Evolutionary conservation across 148 eudicot species (phyloP).

Genomic region (Silene uniflora): DNA sequence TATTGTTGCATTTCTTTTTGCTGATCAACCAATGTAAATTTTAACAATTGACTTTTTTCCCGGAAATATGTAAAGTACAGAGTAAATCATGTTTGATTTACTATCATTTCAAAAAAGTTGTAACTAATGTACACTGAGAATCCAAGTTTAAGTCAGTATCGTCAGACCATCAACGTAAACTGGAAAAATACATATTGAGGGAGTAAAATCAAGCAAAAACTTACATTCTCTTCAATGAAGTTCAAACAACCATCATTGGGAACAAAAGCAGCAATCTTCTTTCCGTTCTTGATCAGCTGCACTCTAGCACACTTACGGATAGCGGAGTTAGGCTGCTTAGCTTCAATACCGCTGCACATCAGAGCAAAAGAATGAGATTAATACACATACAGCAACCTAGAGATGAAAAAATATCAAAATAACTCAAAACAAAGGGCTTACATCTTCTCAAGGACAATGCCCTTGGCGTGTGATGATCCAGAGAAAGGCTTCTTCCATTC

Average conservation of each 20-base stretch:
- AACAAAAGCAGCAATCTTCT: slow-evolving; percentile 95
- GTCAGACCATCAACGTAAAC: too few relatives aligned
- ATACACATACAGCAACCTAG: not conserved
- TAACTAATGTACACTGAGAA: too few relatives aligned
- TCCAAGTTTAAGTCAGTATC: too few relatives aligned
- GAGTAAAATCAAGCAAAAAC: slow-evolving; percentile 12
- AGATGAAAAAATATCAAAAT: not conserved
- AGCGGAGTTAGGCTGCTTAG: slow-evolving; percentile 98
- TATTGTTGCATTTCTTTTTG: too few relatives aligned
- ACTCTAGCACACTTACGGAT: slow-evolving; percentile 96
- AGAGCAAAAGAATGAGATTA: not conserved
- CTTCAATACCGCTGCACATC: slow-evolving; percentile 75
- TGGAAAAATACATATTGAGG: too few relatives aligned
- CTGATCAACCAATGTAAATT: too few relatives aligned
- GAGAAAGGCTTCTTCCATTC: slow-evolving; percentile 96
- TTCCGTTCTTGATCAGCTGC: slow-evolving; percentile 89
- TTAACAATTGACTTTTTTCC: too few relatives aligned
- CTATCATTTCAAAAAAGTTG: too few relatives aligned
- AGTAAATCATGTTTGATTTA: too few relatives aligned
- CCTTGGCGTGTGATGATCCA: slow-evolving; percentile 92
- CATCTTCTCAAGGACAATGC: slow-evolving; percentile 95
- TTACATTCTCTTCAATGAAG: slow-evolving; percentile 89
- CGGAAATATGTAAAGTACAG: too few relatives aligned
- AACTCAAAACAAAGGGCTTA: slow-evolving; percentile 15
- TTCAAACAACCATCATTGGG: slow-evolving; percentile 97